These are phyloP conservation scores for Phialocephala sp. DNA, from an alignment of 2,329 filamentous ascomycete genomes.

Conservation along the genomic window DNA sequence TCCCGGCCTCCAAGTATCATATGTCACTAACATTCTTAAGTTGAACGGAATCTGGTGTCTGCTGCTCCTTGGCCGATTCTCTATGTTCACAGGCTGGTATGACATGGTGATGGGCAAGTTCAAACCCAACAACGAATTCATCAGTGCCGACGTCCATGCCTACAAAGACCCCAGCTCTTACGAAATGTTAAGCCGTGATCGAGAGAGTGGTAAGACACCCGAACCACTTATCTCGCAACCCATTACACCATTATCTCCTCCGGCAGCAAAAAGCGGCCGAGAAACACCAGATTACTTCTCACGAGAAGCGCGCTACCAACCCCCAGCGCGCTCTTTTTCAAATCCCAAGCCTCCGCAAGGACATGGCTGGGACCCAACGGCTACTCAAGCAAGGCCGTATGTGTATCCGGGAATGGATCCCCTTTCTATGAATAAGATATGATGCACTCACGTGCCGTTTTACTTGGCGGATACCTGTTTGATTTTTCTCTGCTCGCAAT, in stretches of 20 bases:
- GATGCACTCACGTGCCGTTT: conserved; percentile 16
- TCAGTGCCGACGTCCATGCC: conserved; percentile 75
- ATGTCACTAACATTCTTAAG: conserved; percentile 48
- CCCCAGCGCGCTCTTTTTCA: conserved; percentile 54
- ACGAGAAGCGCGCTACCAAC: conserved; percentile 52
- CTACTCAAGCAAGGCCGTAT: conserved; percentile 34
- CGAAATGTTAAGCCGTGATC: conserved; percentile 71
- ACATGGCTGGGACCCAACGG: conserved; percentile 35
- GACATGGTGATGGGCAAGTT: conserved; percentile 62
- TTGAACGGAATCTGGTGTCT: conserved; percentile 86
- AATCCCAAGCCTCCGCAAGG: conserved; percentile 48
- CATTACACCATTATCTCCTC: conserved; percentile 37
- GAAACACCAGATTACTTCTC: conserved; percentile 48
- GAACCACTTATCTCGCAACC: conserved; percentile 34
- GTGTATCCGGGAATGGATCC: conserved; percentile 38
- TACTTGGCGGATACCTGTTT: background rate
- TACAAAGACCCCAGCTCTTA: conserved; percentile 73
- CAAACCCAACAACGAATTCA: conserved; percentile 76
- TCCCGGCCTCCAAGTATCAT: no score
- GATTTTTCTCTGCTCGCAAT: conserved; percentile 26
- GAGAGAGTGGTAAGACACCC: conserved; percentile 41
- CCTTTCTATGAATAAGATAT: conserved; percentile 41
- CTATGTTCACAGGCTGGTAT: conserved; percentile 86
- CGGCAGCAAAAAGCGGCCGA: conserved; percentile 37
- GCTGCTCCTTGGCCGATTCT: conserved; percentile 78